phyloP scores from a whole-genome alignment of 148 eudicot species.

The Persicaria maculosa region DNA sequence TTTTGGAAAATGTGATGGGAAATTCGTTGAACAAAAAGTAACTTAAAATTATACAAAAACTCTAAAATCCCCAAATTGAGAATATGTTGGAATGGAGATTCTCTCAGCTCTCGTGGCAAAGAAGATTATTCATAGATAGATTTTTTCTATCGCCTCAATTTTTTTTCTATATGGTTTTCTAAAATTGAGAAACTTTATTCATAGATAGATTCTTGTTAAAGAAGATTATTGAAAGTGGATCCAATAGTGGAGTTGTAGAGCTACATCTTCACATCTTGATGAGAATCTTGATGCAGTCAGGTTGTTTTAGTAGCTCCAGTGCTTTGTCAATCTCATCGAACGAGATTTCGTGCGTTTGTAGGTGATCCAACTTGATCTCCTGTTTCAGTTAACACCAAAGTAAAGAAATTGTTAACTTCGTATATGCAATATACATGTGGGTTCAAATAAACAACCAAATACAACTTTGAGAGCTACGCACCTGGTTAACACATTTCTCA shows the following conservation, averaged over 20 bases:
- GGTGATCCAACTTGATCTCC: conserved; percentile 30
- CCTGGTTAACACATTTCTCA: conserved; percentile 37
- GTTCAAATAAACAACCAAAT: neutral
- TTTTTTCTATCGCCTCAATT: too few relatives aligned
- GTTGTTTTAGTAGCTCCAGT: conserved; percentile 24
- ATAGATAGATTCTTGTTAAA: neutral
- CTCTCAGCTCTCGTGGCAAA: too few relatives aligned
- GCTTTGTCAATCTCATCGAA: conserved; percentile 25
- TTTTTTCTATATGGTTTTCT: too few relatives aligned
- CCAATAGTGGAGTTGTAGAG: neutral
- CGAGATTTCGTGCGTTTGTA: conserved; percentile 22
- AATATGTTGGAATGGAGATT: too few relatives aligned
- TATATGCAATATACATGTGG: too few relatives aligned
- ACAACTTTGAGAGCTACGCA: neutral
- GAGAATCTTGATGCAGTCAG: conserved; percentile 28
- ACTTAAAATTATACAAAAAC: too few relatives aligned
- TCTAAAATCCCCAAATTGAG: too few relatives aligned
- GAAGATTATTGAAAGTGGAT: neutral
- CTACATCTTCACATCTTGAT: conserved; percentile 18
- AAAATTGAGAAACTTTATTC: neutral
- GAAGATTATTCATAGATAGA: too few relatives aligned
- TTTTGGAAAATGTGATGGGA: too few relatives aligned
- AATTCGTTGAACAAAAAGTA: too few relatives aligned
- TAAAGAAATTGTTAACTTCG: neutral
- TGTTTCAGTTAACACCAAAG: conserved; percentile 7